Evolutionary conservation across 495 filamentous ascomycete species (phyloP).

Genomic region (Tuber calosporum): DNA sequence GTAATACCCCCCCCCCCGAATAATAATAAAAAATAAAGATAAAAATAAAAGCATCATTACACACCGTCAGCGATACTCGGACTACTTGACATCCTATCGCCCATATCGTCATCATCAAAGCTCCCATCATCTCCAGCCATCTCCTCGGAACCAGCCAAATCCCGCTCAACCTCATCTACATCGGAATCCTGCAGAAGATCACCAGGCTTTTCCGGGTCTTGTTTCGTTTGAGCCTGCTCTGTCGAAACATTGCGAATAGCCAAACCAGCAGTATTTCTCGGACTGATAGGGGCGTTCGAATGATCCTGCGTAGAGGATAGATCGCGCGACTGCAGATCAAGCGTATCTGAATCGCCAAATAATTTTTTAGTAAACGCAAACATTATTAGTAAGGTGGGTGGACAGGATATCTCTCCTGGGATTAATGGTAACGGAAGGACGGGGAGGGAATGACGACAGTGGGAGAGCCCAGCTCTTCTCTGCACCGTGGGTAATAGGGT

Average conservation of each 20-base stretch:
- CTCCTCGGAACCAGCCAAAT: slow-evolving; percentile 46
- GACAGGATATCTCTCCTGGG: not conserved
- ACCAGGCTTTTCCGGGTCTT: slow-evolving; percentile 47
- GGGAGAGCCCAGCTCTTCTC: slow-evolving; percentile 4
- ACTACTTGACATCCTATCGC: slow-evolving; percentile 96
- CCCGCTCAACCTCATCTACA: slow-evolving; percentile 44
- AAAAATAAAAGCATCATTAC: slow-evolving; percentile 57
- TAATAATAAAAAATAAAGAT: too few species aligned
- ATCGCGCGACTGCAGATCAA: slow-evolving; percentile 83
- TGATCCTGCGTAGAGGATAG: slow-evolving; percentile 74
- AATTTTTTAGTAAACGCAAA: slow-evolving; percentile 1
- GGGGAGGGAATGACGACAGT: not conserved
- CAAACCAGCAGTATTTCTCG: slow-evolving; percentile 43
- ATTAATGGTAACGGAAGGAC: not conserved
- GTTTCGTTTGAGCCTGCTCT: slow-evolving; percentile 62
- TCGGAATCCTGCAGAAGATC: slow-evolving; percentile 50
- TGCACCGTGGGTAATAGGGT: not conserved
- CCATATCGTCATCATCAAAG: slow-evolving; percentile 73
- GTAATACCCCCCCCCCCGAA: too few species aligned
- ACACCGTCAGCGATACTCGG: slow-evolving; percentile 98
- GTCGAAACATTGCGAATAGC: slow-evolving; percentile 70
- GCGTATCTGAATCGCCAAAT: slow-evolving; percentile 60
- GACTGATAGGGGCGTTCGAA: slow-evolving; percentile 47
- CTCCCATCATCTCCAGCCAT: slow-evolving; percentile 63
- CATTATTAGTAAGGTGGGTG: slow-evolving; percentile 5